Conservation (phyloP, 345 rosid species). For the Corymbia maculata region DNA sequence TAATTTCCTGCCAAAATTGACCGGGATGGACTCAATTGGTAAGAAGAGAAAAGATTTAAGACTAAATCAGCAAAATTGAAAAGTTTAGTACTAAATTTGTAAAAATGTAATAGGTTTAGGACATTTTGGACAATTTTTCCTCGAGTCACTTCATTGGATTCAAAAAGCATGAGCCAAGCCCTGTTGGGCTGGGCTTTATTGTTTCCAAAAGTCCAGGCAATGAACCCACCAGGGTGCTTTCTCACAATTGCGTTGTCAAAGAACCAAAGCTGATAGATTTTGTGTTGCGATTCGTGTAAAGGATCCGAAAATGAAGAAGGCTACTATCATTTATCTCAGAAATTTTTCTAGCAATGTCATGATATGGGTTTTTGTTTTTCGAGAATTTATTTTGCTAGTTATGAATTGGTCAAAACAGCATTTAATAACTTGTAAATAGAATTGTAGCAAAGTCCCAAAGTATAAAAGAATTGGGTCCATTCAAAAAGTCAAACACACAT, state of each 20-base stretch:
- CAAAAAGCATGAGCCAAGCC: background rate
- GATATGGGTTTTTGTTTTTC: background rate
- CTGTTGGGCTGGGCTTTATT: background rate
- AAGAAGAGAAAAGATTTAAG: too few relatives aligned
- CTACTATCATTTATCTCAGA: background rate
- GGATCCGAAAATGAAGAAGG: background rate
- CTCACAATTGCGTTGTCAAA: too few relatives aligned
- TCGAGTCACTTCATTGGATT: background rate
- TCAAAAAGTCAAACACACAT: background rate
- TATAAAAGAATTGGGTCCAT: background rate
- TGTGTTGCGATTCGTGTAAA: background rate
- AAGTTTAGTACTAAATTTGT: too few relatives aligned
- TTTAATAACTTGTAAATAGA: background rate
- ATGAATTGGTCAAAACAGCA: background rate
- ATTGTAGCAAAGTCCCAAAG: background rate
- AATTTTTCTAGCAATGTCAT: background rate
- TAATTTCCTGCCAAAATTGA: too few relatives aligned
- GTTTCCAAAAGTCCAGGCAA: background rate
- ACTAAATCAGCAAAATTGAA: too few relatives aligned
- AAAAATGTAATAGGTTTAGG: too few relatives aligned
- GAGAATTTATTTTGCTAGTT: background rate
- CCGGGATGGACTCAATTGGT: too few relatives aligned
- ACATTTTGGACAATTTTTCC: too few relatives aligned
- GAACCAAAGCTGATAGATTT: background rate
- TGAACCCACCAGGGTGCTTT: background rate